phyloP scores from a whole-genome alignment of 306 rosid genomes.

The Comarum palustre region DNA sequence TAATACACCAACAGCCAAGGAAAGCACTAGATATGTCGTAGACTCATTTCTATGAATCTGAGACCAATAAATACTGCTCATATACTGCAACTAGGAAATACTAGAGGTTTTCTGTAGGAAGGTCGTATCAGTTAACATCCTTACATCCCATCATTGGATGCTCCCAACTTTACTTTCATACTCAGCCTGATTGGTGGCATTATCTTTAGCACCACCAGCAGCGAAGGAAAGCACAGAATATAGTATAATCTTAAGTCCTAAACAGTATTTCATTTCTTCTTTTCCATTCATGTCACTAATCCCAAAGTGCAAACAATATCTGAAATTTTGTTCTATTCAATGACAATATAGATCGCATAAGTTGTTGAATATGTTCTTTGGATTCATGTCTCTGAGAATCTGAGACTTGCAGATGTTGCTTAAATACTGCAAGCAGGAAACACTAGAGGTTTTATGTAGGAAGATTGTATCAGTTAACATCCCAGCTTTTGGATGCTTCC shows the following conservation, averaged over 20 bases:
- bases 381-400: constrained; percentile 49
- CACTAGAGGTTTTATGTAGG: constrained; percentile 56
- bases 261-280: neutral
- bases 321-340: neutral
- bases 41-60: constrained; percentile 52
- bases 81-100: constrained; percentile 69
- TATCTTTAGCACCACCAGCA: neutral
- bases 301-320: neutral
- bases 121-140: constrained; percentile 78
- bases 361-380: neutral
- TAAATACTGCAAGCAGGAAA: constrained; percentile 67
- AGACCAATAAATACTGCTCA: constrained; percentile 70
- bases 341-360: neutral
- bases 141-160: constrained; percentile 47
- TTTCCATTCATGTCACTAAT: neutral
- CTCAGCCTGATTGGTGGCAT: too few relatives aligned
- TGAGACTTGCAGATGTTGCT: constrained; percentile 75
- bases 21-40: too few relatives aligned
- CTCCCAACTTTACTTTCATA: too few relatives aligned
- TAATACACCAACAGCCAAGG: neutral
- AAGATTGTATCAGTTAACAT: constrained; percentile 89
- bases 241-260: neutral
- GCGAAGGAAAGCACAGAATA: neutral
- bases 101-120: constrained; percentile 60
- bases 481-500: constrained; percentile 71